A percentile compares a stretch with the other conserved stretches of the same genome.
phyloP scores from a whole-genome alignment of 1,284 basidiomycete genomes.

The Trametes sp. region DNA sequence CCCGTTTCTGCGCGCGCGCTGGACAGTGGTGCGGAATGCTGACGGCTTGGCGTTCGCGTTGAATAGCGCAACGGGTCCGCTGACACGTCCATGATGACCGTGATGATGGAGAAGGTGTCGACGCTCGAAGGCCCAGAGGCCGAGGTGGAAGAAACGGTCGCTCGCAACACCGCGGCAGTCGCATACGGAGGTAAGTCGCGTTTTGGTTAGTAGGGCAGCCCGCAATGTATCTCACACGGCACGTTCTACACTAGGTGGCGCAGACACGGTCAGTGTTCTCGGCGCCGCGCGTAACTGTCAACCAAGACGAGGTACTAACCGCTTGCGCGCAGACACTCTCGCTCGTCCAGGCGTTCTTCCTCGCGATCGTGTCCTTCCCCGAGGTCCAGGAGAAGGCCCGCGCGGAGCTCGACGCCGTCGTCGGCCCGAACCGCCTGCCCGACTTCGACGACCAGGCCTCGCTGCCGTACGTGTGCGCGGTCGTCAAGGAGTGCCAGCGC shows the following conservation, averaged over 20 bases:
- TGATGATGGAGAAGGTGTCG: slow-evolving; percentile 10
- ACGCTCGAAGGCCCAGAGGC: not conserved
- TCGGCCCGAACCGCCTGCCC: slow-evolving; percentile 40
- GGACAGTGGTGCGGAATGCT: not conserved
- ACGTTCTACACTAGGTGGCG: not conserved
- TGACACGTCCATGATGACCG: slow-evolving; percentile 6
- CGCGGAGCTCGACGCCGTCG: slow-evolving; percentile 40
- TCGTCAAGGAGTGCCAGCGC: slow-evolving; percentile 42
- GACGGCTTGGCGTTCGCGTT: too few species aligned
- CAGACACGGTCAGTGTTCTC: slow-evolving; percentile 1
- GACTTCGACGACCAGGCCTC: slow-evolving; percentile 36
- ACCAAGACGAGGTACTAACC: not conserved
- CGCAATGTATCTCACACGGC: too few species aligned
- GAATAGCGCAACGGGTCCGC: not conserved
- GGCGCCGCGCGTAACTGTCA: too few species aligned
- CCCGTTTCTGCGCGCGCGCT: not conserved
- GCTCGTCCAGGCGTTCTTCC: slow-evolving; percentile 31
- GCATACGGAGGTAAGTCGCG: slow-evolving; percentile 1
- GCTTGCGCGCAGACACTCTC: slow-evolving; percentile 11
- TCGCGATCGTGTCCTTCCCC: slow-evolving; percentile 39
- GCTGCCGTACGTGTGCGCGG: slow-evolving; percentile 41
- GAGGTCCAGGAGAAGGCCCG: slow-evolving; percentile 39
- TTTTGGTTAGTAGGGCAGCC: not conserved
- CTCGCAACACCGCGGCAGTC: slow-evolving; percentile 1
- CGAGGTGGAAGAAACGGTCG: slow-evolving; percentile 12